These are phyloP conservation scores for Puya raimondii DNA, from an alignment of 176 grass and related monocot genomes.

Conservation along the genomic window DNA sequence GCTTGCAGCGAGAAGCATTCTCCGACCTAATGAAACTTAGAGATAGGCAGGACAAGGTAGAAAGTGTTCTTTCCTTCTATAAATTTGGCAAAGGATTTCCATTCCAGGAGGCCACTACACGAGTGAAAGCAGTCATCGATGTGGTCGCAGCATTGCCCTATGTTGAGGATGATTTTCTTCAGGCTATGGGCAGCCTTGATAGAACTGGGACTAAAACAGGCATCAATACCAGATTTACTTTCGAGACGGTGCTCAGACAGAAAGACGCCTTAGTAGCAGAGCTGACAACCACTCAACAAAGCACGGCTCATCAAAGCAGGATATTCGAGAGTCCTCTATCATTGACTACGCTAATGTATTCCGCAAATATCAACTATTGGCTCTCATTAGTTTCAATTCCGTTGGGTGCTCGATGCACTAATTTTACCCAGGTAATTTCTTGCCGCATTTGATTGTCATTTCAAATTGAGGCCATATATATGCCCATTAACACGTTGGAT, in stretches of 20 bases:
- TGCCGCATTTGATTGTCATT: too few relatives aligned
- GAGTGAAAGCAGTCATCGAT: constrained; percentile 25
- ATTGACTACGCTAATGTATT: constrained; percentile 22
- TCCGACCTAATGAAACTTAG: constrained; percentile 38
- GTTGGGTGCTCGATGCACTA: constrained; percentile 18
- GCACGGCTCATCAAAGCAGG: neutral
- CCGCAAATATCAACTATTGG: constrained; percentile 17
- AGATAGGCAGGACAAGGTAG: constrained; percentile 30
- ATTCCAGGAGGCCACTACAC: constrained; percentile 11
- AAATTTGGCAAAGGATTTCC: constrained; percentile 15
- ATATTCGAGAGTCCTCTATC: constrained; percentile 10
- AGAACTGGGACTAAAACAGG: constrained; percentile 20
- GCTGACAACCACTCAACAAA: constrained; percentile 2
- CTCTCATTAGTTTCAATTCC: constrained; percentile 21
- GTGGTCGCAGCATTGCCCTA: constrained; percentile 16
- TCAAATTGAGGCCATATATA: neutral
- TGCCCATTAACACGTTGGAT: neutral
- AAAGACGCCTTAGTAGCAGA: constrained; percentile 32
- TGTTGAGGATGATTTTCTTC: constrained; percentile 18
- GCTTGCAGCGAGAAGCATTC: constrained; percentile 32
- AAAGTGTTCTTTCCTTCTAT: constrained; percentile 15
- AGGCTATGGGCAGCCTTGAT: constrained; percentile 14
- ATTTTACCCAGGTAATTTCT: constrained; percentile 5
- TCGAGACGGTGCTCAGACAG: constrained; percentile 24
- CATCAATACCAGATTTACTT: constrained; percentile 18